A percentile compares a stretch with the other conserved stretches of the same genome.
Evolutionary conservation across 31 red algal species (phyloP).

Genomic region (Pterothamnion heteromorphum): DNA sequence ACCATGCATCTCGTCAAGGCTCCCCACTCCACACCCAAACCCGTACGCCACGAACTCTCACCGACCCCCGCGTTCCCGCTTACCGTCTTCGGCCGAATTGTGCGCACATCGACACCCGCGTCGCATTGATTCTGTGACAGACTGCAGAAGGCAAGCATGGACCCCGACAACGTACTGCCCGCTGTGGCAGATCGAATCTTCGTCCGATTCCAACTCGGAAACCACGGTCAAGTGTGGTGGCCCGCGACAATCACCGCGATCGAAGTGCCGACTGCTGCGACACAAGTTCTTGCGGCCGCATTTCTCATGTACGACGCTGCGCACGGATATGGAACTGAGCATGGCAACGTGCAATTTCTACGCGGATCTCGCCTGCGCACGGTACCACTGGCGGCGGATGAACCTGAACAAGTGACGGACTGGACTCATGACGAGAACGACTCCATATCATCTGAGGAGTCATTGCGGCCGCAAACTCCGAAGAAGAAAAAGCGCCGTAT

Average conservation of each 20-base stretch:
- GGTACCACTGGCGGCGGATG: slow-evolving; percentile 22
- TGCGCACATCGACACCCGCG: not conserved
- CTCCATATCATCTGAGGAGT: slow-evolving; percentile 34
- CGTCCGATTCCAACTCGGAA: slow-evolving; percentile 20
- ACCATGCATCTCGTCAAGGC: not conserved
- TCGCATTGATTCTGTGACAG: not conserved
- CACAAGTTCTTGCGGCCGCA: too few relatives aligned
- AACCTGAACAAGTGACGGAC: not conserved
- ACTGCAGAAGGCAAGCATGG: not conserved
- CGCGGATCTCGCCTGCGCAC: slow-evolving; percentile 16
- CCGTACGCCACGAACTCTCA: not conserved
- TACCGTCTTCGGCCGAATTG: not conserved
- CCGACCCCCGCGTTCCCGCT: not conserved
- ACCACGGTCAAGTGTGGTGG: slow-evolving; percentile 20
- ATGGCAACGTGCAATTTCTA: slow-evolving; percentile 2
- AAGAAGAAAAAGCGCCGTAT: slow-evolving; percentile 15
- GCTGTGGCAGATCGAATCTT: not conserved
- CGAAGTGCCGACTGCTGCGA: not conserved
- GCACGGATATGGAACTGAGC: not conserved
- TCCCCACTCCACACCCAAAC: not conserved
- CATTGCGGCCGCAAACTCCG: slow-evolving; percentile 8
- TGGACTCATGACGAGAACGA: slow-evolving; percentile 9
- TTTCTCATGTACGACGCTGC: slow-evolving; percentile 24
- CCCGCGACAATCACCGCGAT: not conserved
- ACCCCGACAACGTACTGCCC: not conserved